A percentile compares a stretch with the other conserved stretches of the same genome.
Evolutionary conservation across 176 grass and related monocot species (phyloP).

Genomic region (Alloteropsis semialata): DNA sequence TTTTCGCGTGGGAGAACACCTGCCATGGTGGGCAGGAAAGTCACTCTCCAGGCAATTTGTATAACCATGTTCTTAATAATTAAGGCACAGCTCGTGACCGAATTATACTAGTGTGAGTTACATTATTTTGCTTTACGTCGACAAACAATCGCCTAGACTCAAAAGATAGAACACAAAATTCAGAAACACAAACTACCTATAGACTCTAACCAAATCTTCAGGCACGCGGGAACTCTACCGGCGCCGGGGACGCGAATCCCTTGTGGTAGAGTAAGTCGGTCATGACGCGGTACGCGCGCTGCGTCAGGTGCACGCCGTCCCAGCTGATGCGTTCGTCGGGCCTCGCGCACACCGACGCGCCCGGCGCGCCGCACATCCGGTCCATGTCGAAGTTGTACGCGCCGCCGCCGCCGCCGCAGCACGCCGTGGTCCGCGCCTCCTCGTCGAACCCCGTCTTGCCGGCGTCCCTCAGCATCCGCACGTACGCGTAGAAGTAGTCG

Average conservation of each 20-base stretch:
- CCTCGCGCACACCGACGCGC: constrained; percentile 36
- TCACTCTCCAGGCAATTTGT: too few species aligned
- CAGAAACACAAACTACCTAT: too few species aligned
- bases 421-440: constrained; percentile 22
- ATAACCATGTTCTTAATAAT: too few species aligned
- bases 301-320: constrained; percentile 81
- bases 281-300: constrained; percentile 47
- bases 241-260: not conserved
- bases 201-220: not conserved
- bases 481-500: constrained; percentile 55
- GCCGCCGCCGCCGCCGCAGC: constrained; percentile 47
- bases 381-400: constrained; percentile 41
- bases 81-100: too few species aligned
- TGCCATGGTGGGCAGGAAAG: too few species aligned
- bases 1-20: too few species aligned
- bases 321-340: constrained; percentile 54
- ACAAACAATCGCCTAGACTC: too few species aligned
- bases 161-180: too few species aligned
- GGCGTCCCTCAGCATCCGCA: constrained; percentile 27
- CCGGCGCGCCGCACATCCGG: constrained; percentile 45
- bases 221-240: not conserved
- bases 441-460: constrained; percentile 46
- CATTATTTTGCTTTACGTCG: too few species aligned
- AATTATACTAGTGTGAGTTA: too few species aligned
- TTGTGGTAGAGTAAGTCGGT: constrained; percentile 18